Percentiles rank a stretch among this genome's conserved stretches.
phyloP scores from a whole-genome alignment of 345 rosid species.

The Excoecaria agallocha region DNA sequence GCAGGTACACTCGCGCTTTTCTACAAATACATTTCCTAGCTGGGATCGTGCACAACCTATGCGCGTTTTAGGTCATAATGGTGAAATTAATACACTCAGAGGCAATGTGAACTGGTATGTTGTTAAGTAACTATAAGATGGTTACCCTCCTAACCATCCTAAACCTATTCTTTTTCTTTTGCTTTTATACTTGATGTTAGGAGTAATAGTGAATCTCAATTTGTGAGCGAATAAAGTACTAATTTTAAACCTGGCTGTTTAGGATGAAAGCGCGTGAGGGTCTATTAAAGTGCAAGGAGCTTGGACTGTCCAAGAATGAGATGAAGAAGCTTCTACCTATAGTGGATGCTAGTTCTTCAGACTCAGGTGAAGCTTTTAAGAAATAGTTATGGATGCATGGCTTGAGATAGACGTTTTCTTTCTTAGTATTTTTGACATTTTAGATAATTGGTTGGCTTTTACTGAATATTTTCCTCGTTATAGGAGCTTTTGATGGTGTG shows the following conservation, averaged over 20 bases:
- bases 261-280: constrained; percentile 99
- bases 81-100: constrained; percentile 95
- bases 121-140: background rate
- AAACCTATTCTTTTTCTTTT: too few species aligned
- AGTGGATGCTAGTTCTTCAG: constrained; percentile 97
- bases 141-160: background rate
- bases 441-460: background rate
- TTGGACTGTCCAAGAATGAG: constrained; percentile 87
- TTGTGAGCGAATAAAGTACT: background rate
- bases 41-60: constrained; percentile 99
- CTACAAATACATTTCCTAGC: constrained; percentile 98
- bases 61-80: constrained; percentile 98
- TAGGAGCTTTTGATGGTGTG: constrained; percentile 99
- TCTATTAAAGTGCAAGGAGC: constrained; percentile 86
- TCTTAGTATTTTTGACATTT: background rate
- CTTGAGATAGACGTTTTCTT: background rate
- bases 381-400: too few species aligned
- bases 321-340: constrained; percentile 96
- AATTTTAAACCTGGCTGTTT: constrained; percentile 4
- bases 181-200: too few species aligned
- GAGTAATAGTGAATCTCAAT: background rate
- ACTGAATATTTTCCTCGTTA: constrained; percentile 5
- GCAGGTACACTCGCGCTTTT: constrained; percentile 94
- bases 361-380: constrained; percentile 60
- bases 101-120: constrained; percentile 95